Evolutionary conservation across 495 filamentous ascomycete genomes (phyloP).

Genomic region (Pyronema domesticum): DNA sequence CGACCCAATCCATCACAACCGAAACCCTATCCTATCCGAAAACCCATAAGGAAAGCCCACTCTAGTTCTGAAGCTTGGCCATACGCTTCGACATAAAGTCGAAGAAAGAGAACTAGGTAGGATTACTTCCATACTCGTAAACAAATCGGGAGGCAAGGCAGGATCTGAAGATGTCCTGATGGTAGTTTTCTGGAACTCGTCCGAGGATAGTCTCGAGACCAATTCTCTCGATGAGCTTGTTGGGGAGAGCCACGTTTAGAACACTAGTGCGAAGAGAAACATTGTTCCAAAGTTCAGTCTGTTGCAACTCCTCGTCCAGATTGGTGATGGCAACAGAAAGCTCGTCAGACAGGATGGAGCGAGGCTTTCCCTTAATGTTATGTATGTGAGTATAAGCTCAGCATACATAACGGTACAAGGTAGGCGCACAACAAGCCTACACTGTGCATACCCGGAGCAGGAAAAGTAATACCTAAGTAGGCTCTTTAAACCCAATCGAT

Average conservation of each 20-base stretch:
- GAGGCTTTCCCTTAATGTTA: conserved; percentile 50
- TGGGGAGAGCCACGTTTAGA: conserved; percentile 70
- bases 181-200: conserved; percentile 78
- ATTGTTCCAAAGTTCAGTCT: conserved; percentile 81
- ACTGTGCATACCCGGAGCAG: too few relatives aligned
- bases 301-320: conserved; percentile 85
- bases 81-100: conserved; percentile 37
- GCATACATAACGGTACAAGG: too few relatives aligned
- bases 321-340: conserved; percentile 82
- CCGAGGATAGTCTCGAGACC: conserved; percentile 71
- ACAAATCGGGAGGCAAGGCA: conserved; percentile 89
- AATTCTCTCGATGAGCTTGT: conserved; percentile 69
- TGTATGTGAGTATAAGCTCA: conserved; percentile 6
- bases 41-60: too few relatives aligned
- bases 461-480: too few relatives aligned
- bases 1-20: too few relatives aligned
- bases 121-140: conserved; percentile 77
- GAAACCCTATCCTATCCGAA: too few relatives aligned
- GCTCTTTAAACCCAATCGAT: too few relatives aligned
- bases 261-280: conserved; percentile 57
- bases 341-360: conserved; percentile 73
- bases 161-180: conserved; percentile 86
- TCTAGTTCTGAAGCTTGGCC: too few relatives aligned
- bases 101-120: conserved; percentile 95
- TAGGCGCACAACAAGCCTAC: too few relatives aligned